Conservation (phyloP, 106 monocot genomes). For the Agapanthus africanus region DNA sequence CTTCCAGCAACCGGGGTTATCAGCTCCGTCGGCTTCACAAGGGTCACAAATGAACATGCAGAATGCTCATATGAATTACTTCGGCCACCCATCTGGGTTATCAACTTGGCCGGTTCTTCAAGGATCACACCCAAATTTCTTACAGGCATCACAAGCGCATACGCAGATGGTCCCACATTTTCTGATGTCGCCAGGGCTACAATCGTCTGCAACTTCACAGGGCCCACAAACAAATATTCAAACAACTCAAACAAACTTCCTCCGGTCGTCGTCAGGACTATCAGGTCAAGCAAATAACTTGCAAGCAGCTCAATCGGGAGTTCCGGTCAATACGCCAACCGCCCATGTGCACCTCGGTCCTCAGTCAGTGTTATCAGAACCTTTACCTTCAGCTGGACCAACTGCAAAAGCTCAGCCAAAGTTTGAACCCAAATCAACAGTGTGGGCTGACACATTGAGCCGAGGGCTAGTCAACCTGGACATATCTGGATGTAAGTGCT, state of each 20-base stretch:
- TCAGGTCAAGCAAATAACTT: background rate
- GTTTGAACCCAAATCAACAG: slow-evolving; percentile 81
- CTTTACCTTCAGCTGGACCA: slow-evolving; percentile 5
- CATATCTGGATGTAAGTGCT: slow-evolving; percentile 90
- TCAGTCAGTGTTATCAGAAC: slow-evolving; percentile 1
- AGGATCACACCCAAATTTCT: background rate
- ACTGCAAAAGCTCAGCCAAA: slow-evolving; percentile 44
- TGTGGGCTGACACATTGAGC: slow-evolving; percentile 93
- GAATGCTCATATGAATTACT: background rate
- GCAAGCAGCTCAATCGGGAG: background rate
- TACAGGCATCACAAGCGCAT: background rate
- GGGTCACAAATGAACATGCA: slow-evolving; percentile 1
- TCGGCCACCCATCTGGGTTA: background rate
- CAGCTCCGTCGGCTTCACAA: background rate
- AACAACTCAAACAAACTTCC: background rate
- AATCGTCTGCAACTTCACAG: too few relatives aligned
- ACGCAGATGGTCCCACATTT: background rate
- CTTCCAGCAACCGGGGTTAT: background rate
- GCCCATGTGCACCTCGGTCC: background rate
- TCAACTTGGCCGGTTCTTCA: background rate
- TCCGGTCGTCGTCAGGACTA: background rate
- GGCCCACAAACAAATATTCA: background rate
- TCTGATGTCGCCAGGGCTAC: too few relatives aligned
- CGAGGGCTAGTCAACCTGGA: slow-evolving; percentile 85
- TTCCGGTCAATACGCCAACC: slow-evolving; percentile 9